Evolutionary conservation across 805 yeast species (phyloP).

Genomic region (Starmerella cellae): DNA sequence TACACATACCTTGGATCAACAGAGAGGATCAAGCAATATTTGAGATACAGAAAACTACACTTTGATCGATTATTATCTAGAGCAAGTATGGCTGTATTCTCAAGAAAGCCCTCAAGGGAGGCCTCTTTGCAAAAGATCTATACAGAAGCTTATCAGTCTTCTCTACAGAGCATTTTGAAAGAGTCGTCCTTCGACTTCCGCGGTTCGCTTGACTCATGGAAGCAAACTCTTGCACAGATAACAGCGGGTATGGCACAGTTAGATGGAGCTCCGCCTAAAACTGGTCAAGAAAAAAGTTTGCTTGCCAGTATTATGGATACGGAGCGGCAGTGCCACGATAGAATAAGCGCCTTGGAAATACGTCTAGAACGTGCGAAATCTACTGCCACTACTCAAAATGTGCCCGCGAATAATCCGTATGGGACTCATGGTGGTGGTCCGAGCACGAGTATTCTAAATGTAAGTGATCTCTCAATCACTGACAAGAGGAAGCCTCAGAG

Average conservation of each 20-base stretch:
- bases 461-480: conserved; percentile 3
- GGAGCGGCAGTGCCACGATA: conserved; percentile 31
- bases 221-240: conserved; percentile 26
- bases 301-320: conserved; percentile 29
- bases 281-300: conserved; percentile 27
- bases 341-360: conserved; percentile 22
- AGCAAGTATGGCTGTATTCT: conserved; percentile 16
- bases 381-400: conserved; percentile 2
- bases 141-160: conserved; percentile 32
- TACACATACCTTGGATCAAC: background rate
- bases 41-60: background rate
- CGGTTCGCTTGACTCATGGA: conserved; percentile 29
- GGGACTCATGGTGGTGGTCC: conserved; percentile 13
- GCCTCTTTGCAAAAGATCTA: conserved; percentile 28
- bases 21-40: background rate
- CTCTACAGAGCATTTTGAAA: conserved; percentile 30
- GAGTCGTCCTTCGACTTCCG: conserved; percentile 29
- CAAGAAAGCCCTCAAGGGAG: conserved; percentile 18
- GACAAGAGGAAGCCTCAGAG: conserved; percentile 12
- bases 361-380: conserved; percentile 8
- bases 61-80: background rate
- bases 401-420: conserved; percentile 21
- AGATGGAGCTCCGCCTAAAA: conserved; percentile 25
- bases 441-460: conserved; percentile 4
- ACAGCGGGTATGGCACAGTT: conserved; percentile 25